Percentiles rank a stretch among this genome's conserved stretches.
Conservation (phyloP, 1,284 basidiomycete genomes). For the Afroboletus lepidellus region DNA sequence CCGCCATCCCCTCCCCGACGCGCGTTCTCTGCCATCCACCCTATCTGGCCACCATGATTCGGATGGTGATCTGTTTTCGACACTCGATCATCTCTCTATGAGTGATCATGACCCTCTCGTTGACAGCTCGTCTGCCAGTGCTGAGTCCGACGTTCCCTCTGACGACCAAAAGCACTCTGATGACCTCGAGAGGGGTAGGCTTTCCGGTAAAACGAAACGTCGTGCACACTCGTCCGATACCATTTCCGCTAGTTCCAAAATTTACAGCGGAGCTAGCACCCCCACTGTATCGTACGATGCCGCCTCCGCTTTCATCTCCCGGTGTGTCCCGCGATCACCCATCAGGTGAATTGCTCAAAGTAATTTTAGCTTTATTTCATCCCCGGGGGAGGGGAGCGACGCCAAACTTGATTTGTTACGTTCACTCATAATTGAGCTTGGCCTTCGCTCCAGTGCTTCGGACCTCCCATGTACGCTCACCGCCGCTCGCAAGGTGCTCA, state of each 20-base stretch:
- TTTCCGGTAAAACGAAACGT: background rate
- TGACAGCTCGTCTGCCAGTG: constrained; percentile 6
- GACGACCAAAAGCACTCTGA: background rate
- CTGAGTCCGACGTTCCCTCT: constrained; percentile 5
- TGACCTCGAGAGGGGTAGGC: constrained; percentile 1
- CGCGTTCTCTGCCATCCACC: constrained; percentile 15
- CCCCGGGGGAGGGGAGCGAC: constrained; percentile 35
- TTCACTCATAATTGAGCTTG: constrained; percentile 56
- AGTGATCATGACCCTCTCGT: constrained; percentile 3
- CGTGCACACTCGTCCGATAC: background rate
- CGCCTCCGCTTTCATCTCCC: constrained; percentile 30
- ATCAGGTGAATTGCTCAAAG: background rate
- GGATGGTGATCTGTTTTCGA: constrained; percentile 14
- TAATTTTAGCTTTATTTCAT: constrained; percentile 24
- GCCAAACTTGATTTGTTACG: constrained; percentile 48
- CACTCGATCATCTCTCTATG: constrained; percentile 20
- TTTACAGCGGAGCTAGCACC: constrained; percentile 9
- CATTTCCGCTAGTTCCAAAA: constrained; percentile 9
- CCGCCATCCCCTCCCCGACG: constrained; percentile 21
- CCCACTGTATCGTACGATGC: constrained; percentile 25
- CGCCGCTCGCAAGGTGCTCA: constrained; percentile 61
- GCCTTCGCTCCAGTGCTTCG: constrained; percentile 41
- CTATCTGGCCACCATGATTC: constrained; percentile 13
- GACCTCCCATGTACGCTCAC: constrained; percentile 55
- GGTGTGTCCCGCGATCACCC: constrained; percentile 14